Conservation (phyloP, 108 stramenopile species). For the Skeletonema tropicum region DNA sequence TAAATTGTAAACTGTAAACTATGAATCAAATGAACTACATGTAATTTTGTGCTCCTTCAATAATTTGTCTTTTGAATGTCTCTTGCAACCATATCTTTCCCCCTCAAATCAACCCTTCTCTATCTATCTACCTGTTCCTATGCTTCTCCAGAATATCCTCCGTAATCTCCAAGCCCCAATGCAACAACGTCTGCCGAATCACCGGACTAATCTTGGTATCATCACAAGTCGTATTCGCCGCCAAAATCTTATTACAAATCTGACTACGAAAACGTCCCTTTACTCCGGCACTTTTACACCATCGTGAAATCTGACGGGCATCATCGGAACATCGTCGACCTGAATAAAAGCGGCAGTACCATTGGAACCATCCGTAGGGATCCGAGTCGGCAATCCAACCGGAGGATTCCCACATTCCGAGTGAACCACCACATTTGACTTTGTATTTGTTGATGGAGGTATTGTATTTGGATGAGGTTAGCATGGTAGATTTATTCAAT, state of each 20-base stretch:
- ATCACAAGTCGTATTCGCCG: slow-evolving; percentile 47
- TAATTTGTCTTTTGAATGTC: no score
- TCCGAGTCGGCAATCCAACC: slow-evolving; percentile 91
- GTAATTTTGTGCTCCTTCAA: no score
- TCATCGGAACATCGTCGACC: slow-evolving; percentile 90
- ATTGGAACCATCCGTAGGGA: slow-evolving; percentile 99
- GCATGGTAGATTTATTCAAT: slow-evolving; percentile 51
- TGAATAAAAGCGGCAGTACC: slow-evolving; percentile 97
- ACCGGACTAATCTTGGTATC: slow-evolving; percentile 89
- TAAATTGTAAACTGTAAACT: no score
- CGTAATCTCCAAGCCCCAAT: slow-evolving; percentile 96
- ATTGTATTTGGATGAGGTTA: slow-evolving; percentile 78
- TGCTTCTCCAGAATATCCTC: slow-evolving; percentile 69
- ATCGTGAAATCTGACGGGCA: slow-evolving; percentile 88
- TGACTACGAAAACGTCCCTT: slow-evolving; percentile 92
- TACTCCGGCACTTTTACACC: slow-evolving; percentile 79
- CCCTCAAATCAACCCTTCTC: no score
- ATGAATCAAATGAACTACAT: no score
- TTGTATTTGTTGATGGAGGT: slow-evolving; percentile 82
- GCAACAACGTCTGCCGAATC: slow-evolving; percentile 94
- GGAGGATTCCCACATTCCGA: slow-evolving; percentile 92
- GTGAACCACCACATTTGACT: slow-evolving; percentile 91
- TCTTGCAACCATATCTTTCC: no score
- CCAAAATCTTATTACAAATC: slow-evolving; percentile 91
- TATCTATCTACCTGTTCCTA: slow-evolving; percentile 24